Percentiles rank a stretch among this genome's conserved stretches.
These are phyloP conservation scores for Kitagawia praeruptora DNA, from an alignment of 129 eudicot species.

Conservation along the genomic window DNA sequence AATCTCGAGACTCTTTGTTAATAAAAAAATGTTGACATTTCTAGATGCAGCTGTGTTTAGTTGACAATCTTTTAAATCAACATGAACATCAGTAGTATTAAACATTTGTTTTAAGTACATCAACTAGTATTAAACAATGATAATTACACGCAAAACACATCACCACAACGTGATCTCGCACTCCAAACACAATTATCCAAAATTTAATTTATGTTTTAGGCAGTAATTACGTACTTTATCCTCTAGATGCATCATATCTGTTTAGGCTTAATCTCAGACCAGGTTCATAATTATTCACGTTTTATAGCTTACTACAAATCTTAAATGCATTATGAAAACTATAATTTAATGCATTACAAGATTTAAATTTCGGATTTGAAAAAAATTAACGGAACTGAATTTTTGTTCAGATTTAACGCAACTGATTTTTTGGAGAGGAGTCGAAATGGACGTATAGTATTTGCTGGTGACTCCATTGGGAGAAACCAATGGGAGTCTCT, in stretches of 20 bases:
- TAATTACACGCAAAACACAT: neutral
- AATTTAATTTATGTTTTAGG: neutral
- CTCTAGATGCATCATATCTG: no score
- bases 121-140: neutral
- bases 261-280: no score
- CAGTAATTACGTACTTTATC: neutral
- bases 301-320: no score
- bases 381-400: no score
- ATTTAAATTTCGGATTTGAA: no score
- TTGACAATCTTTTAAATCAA: neutral
- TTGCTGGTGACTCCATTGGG: conserved; percentile 88
- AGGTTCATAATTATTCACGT: no score
- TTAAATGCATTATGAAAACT: no score
- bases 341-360: no score
- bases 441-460: conserved; percentile 63
- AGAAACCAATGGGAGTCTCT: conserved; percentile 98
- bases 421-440: conserved; percentile 61
- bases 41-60: neutral
- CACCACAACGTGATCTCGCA: neutral
- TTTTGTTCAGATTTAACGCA: conserved; percentile 56
- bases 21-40: neutral
- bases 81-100: neutral
- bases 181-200: neutral
- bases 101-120: neutral
- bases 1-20: neutral